Conservation (phyloP, 148 eudicot genomes). For the Cornus controversa region DNA sequence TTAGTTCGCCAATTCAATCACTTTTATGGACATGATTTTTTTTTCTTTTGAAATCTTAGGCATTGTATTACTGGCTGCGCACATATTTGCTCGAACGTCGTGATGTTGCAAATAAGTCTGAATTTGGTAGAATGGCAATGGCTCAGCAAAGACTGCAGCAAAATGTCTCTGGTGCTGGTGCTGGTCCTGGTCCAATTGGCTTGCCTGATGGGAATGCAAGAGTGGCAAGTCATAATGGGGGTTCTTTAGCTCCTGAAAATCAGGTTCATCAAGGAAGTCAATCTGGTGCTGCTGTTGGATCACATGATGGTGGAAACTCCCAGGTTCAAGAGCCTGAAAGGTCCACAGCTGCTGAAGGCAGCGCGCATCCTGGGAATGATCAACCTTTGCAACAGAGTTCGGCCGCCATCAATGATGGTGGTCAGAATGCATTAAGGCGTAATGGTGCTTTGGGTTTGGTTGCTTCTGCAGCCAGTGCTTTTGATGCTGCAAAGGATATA, state of each 20-base stretch:
- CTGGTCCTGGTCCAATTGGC: slow-evolving; percentile 49
- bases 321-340: slow-evolving; percentile 82
- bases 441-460: slow-evolving; percentile 70
- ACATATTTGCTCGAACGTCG: slow-evolving; percentile 98
- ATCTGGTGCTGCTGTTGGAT: slow-evolving; percentile 40
- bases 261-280: slow-evolving; percentile 74
- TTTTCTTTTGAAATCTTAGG: slow-evolving; percentile 39
- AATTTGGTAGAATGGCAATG: slow-evolving; percentile 83
- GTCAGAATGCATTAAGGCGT: slow-evolving; percentile 79
- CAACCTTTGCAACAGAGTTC: slow-evolving; percentile 61
- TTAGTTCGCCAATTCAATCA: not conserved
- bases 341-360: slow-evolving; percentile 54
- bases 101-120: slow-evolving; percentile 94
- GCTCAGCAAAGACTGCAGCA: slow-evolving; percentile 96
- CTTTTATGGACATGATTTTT: not conserved
- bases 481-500: slow-evolving; percentile 95
- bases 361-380: slow-evolving; percentile 61
- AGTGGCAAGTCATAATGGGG: slow-evolving; percentile 52
- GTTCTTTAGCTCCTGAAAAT: slow-evolving; percentile 49
- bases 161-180: slow-evolving; percentile 50
- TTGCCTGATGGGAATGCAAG: slow-evolving; percentile 55
- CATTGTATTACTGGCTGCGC: slow-evolving; percentile 97
- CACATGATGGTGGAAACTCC: slow-evolving; percentile 74
- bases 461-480: slow-evolving; percentile 97
- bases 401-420: slow-evolving; percentile 54